Base-by-base conservation (phyloP, 2,329 filamentous ascomycete species). In the Fusarium sp. region DNA sequence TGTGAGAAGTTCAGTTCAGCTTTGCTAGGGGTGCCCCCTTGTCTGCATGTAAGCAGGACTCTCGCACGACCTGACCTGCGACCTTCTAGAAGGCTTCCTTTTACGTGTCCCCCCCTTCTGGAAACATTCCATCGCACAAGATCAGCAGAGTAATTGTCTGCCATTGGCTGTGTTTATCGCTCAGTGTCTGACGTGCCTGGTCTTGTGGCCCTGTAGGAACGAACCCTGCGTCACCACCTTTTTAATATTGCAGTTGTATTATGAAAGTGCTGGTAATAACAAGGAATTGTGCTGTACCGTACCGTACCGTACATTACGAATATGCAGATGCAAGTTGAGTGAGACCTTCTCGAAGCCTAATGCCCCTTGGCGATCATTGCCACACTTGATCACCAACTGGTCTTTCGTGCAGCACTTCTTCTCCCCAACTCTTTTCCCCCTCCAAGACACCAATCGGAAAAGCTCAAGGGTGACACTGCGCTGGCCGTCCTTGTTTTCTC, bases 21-120 rank as follows among this genome's bases (percentile, higher is more conserved):
- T 25, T 53, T 21, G 33, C 25, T 25, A 51, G 57, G 46, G 58
- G 46, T 21, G n/a, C 5, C 4, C 25, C 25, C 25, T 9, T 25
- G 25, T 36, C 27, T 43, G 27, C 39, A 61, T 40, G 57, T 47
- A 25, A 62, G 56, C 47, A 43, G 25, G 20, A 43, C 18, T 46
- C 20, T 33, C 40, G 31, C 51, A 49, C 48, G 42, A 17, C 42
- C 33, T 31, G 23, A 25, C 23, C 23, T 25, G 23, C 23, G 42
- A 25, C 11, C 50, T 63, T 58, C 50, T 39, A 36, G 39, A 57
- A 63, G 33, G 5, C n/a, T 63, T 63, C 59, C 25, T n/a, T 5
- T 37, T 54, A 54, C 51, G 51, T 48, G 51, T 45, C 18, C 27
- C 27, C 27, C 27, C 29, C 21, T 62, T 63, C 58, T 31, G 23